Conservation (phyloP, 139 green algal genomes). For the Chlamydomonas sphaeroides region DNA sequence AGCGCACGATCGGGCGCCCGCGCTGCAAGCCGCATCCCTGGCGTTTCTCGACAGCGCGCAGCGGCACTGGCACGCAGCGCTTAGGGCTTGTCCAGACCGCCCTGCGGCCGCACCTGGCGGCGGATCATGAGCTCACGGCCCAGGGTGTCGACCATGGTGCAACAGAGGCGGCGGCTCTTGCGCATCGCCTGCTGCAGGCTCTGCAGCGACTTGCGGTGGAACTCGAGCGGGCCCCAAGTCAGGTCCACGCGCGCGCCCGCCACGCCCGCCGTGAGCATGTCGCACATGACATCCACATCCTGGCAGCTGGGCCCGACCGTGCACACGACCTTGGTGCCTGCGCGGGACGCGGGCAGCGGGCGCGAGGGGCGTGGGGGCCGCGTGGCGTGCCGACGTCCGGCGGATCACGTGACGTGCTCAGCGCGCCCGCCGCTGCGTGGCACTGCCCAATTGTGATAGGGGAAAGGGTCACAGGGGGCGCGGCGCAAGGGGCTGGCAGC, state of each 20-base stretch:
- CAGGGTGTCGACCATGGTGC: constrained; percentile 87
- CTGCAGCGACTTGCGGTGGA: constrained; percentile 77
- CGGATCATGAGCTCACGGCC: constrained; percentile 83
- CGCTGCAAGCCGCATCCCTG: too few relatives aligned
- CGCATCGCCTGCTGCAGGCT: constrained; percentile 84
- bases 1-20: too few relatives aligned
- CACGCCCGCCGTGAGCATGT: constrained; percentile 74
- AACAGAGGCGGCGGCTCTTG: constrained; percentile 73
- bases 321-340: constrained; percentile 67
- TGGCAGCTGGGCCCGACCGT: constrained; percentile 89
- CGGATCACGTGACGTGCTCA: neutral
- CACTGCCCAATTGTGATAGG: too few relatives aligned
- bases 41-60: too few relatives aligned
- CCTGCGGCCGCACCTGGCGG: constrained; percentile 51
- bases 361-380: neutral
- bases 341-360: neutral
- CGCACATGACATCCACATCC: constrained; percentile 76
- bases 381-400: too few relatives aligned
- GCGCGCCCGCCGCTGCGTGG: too few relatives aligned
- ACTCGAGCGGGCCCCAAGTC: constrained; percentile 81
- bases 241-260: constrained; percentile 74
- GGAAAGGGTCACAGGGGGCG: too few relatives aligned
- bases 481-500: too few relatives aligned
- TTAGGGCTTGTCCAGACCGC: too few relatives aligned
- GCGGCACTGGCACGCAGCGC: too few relatives aligned